Conservation (phyloP, 768 basidiomycete species). For the Boletus vermiculosoides region DNA sequence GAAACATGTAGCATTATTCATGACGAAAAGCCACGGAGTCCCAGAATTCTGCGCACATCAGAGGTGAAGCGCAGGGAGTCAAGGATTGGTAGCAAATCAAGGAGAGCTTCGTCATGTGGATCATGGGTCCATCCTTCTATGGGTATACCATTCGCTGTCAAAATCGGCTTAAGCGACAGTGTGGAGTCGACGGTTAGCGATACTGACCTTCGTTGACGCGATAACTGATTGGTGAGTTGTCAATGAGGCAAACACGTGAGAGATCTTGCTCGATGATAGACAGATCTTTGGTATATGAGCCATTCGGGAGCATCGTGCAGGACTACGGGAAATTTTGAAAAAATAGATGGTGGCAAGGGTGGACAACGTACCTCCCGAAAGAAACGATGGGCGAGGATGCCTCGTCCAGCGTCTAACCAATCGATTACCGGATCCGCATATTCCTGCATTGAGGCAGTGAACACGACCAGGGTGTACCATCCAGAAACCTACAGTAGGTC, state of each 20-base stretch:
- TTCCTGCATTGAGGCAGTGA: conserved; percentile 98
- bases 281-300: conserved; percentile 93
- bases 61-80: conserved; percentile 95
- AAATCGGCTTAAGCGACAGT: background rate
- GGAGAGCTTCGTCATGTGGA: conserved; percentile 92
- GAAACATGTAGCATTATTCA: conserved; percentile 16
- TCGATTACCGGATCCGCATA: conserved; percentile 99
- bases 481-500: conserved; percentile 72
- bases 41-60: conserved; percentile 91
- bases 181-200: background rate
- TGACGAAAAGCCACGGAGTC: conserved; percentile 57
- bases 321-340: conserved; percentile 48
- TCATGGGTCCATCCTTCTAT: conserved; percentile 99
- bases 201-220: conserved; percentile 83
- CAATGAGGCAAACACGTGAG: conserved; percentile 89
- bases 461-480: conserved; percentile 99
- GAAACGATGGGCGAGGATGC: conserved; percentile 82
- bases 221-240: conserved; percentile 95
- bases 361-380: conserved; percentile 79
- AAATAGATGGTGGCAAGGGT: background rate
- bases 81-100: conserved; percentile 92
- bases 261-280: conserved; percentile 86
- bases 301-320: conserved; percentile 89
- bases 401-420: conserved; percentile 95
- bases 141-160: conserved; percentile 91